These are phyloP conservation scores for Xeromyces bisporus DNA, from an alignment of 495 filamentous ascomycete species.

Conservation along the genomic window DNA sequence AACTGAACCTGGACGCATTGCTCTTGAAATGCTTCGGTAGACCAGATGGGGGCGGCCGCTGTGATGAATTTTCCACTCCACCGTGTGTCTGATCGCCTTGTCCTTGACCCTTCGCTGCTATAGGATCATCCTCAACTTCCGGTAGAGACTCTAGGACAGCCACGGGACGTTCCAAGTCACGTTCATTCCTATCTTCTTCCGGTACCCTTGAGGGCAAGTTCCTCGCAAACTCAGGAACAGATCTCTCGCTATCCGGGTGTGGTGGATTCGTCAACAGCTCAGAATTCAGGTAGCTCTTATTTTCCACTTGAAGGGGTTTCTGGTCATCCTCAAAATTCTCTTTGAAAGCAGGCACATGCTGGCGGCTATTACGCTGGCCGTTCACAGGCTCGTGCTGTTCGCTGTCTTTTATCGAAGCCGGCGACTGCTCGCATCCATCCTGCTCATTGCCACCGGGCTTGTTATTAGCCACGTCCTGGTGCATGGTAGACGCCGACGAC, in stretches of 20 bases:
- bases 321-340: conserved; percentile 53
- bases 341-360: conserved; percentile 47
- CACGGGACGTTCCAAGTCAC: background rate
- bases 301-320: conserved; percentile 31
- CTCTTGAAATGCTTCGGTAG: conserved; percentile 65
- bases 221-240: conserved; percentile 34
- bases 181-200: conserved; percentile 9
- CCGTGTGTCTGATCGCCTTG: conserved; percentile 23
- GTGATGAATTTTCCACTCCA: conserved; percentile 5
- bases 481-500: conserved; percentile 19
- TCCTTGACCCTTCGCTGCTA: conserved; percentile 10
- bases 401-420: conserved; percentile 2
- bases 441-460: conserved; percentile 5
- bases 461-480: conserved; percentile 1
- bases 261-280: conserved; percentile 23
- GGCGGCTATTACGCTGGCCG: conserved; percentile 14
- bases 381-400: conserved; percentile 10
- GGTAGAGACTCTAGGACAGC: conserved; percentile 3
- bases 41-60: conserved; percentile 20
- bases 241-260: conserved; percentile 17
- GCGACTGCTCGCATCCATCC: background rate
- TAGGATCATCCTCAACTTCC: conserved; percentile 1
- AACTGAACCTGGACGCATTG: conserved; percentile 79
- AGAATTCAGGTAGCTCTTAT: conserved; percentile 31
- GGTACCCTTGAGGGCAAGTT: conserved; percentile 29